Base-by-base conservation (phyloP, 1,139 yeast species). In the Suhomyces maxii region DNA sequence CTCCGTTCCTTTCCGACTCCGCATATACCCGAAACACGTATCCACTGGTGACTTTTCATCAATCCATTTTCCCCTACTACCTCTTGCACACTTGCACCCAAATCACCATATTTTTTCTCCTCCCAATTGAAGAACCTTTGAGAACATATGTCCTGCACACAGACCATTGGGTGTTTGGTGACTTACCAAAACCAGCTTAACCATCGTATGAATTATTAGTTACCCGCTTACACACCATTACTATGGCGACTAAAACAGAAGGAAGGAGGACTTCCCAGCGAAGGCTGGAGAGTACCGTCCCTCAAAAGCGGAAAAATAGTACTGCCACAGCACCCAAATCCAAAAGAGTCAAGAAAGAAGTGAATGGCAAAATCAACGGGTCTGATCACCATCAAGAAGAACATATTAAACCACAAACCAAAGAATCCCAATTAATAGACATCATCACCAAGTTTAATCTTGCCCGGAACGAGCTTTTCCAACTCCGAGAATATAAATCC, bases 401-500 rank as follows among this genome's bases (percentile, higher is more conserved):
- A 18, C 6, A 18, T 18, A 18, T 18, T 18, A 18, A 18, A 18
- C 23, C 23, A 18, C 23, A 18, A 18, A 18, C 23, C 18, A 57
- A 63, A 34, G 58, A 56, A 45, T 60, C 62, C 38, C 53, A 53
- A 44, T 52, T 74, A 36, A 63, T 68, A 2, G 62, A 68, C 10
- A 66, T 77, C 33, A 62, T 75, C 12, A 67, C 79, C 11, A 69
- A 72, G 36, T 79, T 79, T 53, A 82, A 79, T 54, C 50, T 68
- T 47, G 64, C 63, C 51, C 74, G 60, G 50, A 83, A 65, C 61
- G 80, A 80, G 53, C 63, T 82, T 42, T 83, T 80, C 59, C 85
- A 83, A 52, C 63, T 83, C n/a, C 77, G 72, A 52, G 82, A 80
- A 54, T 82, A 78, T 57, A 79, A 77, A 36, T 77, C 89, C 2